Evolutionary conservation across 2,329 filamentous ascomycete genomes (phyloP).

Genomic region (Scedosporium apiospermum): DNA sequence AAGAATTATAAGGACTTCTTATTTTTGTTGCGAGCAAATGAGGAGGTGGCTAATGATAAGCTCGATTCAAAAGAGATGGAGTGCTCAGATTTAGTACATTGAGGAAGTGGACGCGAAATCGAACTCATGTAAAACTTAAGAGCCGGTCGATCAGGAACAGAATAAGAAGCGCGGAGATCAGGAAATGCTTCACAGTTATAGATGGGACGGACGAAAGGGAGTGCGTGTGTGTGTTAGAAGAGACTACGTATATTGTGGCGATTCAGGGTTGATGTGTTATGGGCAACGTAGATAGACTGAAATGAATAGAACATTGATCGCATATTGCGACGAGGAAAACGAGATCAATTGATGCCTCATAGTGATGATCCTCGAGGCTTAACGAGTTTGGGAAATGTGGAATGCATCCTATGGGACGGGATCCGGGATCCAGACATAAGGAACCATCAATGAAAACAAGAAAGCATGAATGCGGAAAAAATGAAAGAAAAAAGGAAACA

Average conservation of each 20-base stretch:
- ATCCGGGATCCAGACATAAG: not conserved
- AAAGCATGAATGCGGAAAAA: not conserved
- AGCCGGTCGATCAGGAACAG: not conserved
- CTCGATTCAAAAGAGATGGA: not conserved
- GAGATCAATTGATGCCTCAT: not conserved
- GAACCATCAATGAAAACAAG: not conserved
- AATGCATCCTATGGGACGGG: not conserved
- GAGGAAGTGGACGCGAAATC: not conserved
- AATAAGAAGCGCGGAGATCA: not conserved
- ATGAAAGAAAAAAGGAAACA: not conserved
- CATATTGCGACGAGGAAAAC: not conserved
- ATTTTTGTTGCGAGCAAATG: not conserved
- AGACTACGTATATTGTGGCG: not conserved
- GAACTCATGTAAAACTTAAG: not conserved
- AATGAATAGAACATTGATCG: not conserved
- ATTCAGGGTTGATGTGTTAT: not conserved
- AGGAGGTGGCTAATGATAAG: not conserved
- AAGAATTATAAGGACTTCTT: not conserved
- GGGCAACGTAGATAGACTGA: not conserved
- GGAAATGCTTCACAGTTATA: not conserved
- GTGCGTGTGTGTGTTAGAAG: not conserved
- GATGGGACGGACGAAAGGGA: not conserved
- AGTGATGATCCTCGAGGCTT: not conserved
- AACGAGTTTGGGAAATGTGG: not conserved
- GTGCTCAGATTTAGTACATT: not conserved